These are phyloP conservation scores for Pulveroboletus sp. DNA, from an alignment of 768 basidiomycete genomes.

Conservation along the genomic window DNA sequence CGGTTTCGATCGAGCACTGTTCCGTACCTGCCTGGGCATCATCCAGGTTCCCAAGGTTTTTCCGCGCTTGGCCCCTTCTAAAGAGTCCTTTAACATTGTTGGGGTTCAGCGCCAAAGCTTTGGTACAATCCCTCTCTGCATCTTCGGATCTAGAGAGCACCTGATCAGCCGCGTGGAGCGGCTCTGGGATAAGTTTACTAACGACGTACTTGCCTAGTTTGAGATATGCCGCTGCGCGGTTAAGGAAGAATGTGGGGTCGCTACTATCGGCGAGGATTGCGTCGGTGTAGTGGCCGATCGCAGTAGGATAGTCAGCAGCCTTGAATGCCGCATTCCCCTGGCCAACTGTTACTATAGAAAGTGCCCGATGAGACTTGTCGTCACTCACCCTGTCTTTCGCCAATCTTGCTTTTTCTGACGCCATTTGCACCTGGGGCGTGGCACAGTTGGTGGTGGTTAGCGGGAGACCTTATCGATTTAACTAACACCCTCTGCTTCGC, in stretches of 20 bases:
- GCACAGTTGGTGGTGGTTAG: slow-evolving; percentile 4
- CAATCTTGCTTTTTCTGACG: slow-evolving; percentile 31
- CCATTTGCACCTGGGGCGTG: slow-evolving; percentile 18
- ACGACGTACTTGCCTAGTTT: slow-evolving; percentile 89
- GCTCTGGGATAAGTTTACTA: background rate
- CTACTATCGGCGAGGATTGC: slow-evolving; percentile 67
- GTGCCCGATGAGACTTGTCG: background rate
- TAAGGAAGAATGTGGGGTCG: slow-evolving; percentile 78
- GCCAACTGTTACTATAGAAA: background rate
- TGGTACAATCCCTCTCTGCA: slow-evolving; percentile 75
- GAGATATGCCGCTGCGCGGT: slow-evolving; percentile 88
- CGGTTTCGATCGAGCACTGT: background rate
- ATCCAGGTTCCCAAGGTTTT: slow-evolving; percentile 45
- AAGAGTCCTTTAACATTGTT: slow-evolving; percentile 78
- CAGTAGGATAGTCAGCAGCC: slow-evolving; percentile 66
- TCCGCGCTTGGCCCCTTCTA: slow-evolving; percentile 69
- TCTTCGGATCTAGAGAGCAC: slow-evolving; percentile 56
- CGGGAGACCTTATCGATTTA: background rate
- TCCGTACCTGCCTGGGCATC: slow-evolving; percentile 58
- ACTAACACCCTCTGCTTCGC: background rate
- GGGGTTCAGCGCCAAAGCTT: slow-evolving; percentile 48
- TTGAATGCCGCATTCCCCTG: slow-evolving; percentile 91
- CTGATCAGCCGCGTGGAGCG: slow-evolving; percentile 1
- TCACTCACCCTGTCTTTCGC: slow-evolving; percentile 31
- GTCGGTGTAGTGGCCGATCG: slow-evolving; percentile 82